Base-by-base conservation (phyloP, 2,329 filamentous ascomycete genomes). In the Tolypocladium pustulatum region DNA sequence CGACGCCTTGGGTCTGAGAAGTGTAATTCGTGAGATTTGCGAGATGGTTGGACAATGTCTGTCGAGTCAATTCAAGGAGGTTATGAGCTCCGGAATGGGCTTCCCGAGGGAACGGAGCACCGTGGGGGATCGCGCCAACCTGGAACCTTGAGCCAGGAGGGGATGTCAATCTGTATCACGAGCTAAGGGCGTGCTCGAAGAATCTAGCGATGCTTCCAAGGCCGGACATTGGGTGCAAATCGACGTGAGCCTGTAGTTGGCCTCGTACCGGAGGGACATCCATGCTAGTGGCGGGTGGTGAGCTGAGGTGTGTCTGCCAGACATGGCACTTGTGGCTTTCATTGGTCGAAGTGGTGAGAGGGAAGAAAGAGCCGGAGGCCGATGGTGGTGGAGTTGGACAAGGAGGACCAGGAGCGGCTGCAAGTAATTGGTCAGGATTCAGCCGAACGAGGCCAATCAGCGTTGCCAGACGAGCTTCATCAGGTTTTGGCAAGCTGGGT, bases 241-340 rank as follows among this genome's bases (percentile, higher is more conserved):
- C 46, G 61, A 65, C 54, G 55, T 63, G 55, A 67, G 60, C 63
- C 65, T 61, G 56, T 68, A 58, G 59, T 65, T 63, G 61, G 17
- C 38, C 27, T 43, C 38, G 54, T 32, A 43, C 55, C 25, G 30
- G 30, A n/a, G 20, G 6, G 27, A 10, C 20, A 38, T 56, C 61
- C 59, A 61, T 62, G 59, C 36, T 61, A 60, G 59, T n/a, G 38
- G 54, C 38, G 37, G 67, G 66, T 60, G 62, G 64, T 66, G 65
- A 69, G 65, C 67, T 69, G 67, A 72, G 69, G 69, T 66, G 65
- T 70, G 67, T 69, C 65, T 67, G 62, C 63, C 61, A 62, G 56
- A 70, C 63, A 69, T 59, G 59, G 65, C 65, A 55, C 55, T 56
- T 71, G 61, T 61, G 64, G 58, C 54, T 36, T 59, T 70, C 64